Evolutionary conservation across 2,329 filamentous ascomycete species (phyloP).

Genomic region (Phyllosticta paracitricarpa): DNA sequence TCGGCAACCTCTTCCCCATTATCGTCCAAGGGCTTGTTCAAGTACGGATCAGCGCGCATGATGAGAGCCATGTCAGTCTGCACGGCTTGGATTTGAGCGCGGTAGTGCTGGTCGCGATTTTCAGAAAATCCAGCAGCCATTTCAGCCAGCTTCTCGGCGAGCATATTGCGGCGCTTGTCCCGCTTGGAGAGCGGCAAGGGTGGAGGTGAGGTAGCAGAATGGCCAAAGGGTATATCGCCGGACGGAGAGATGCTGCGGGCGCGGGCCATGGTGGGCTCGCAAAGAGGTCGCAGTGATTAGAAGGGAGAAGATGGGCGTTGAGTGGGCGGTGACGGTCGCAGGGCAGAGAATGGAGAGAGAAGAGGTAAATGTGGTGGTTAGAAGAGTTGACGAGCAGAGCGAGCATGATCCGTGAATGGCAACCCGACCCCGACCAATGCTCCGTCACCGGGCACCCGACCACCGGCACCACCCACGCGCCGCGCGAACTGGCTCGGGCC

Average conservation of each 20-base stretch:
- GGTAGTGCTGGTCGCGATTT: slow-evolving; percentile 74
- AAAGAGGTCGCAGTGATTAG: neutral
- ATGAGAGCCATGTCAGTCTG: slow-evolving; percentile 84
- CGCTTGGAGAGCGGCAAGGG: slow-evolving; percentile 65
- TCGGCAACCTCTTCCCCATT: slow-evolving; percentile 56
- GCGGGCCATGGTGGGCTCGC: slow-evolving; percentile 23
- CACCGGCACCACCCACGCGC: neutral
- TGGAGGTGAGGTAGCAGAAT: slow-evolving; percentile 33
- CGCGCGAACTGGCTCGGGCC: too few relatives aligned
- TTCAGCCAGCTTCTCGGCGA: slow-evolving; percentile 67
- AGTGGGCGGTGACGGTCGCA: neutral
- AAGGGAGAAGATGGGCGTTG: neutral
- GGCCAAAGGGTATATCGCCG: slow-evolving; percentile 26
- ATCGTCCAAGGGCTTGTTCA: slow-evolving; percentile 57
- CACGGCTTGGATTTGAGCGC: slow-evolving; percentile 82
- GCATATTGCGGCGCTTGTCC: slow-evolving; percentile 77
- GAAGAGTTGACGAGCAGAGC: neutral
- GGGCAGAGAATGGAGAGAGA: neutral
- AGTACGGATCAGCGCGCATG: slow-evolving; percentile 74
- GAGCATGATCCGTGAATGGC: neutral
- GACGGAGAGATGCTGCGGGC: slow-evolving; percentile 28
- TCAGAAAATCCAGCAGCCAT: slow-evolving; percentile 69
- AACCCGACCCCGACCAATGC: neutral
- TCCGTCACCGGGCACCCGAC: too few relatives aligned
- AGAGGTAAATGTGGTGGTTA: neutral